Conservation (phyloP, 2,329 filamentous ascomycete species). For the Penicillium vulpinum region DNA sequence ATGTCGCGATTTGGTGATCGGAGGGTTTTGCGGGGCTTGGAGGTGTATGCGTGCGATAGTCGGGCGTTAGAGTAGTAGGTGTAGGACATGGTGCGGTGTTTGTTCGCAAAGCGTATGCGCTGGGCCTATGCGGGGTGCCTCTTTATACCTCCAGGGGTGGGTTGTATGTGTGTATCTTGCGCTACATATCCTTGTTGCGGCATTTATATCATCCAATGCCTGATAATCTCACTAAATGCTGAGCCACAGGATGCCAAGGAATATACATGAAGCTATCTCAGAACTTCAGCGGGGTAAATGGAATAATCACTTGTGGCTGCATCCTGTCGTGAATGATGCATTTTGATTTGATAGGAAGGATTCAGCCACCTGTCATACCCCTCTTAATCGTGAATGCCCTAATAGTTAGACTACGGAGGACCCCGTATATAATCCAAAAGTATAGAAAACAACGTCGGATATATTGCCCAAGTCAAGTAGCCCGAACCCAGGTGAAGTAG, state of each 20-base stretch:
- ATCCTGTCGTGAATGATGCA: background rate
- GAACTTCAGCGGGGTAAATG: background rate
- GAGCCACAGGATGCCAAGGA: constrained; percentile 9
- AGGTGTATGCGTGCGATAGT: constrained; percentile 13
- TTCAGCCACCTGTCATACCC: background rate
- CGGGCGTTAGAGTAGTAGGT: constrained; percentile 21
- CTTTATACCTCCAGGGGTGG: background rate
- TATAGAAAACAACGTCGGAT: background rate
- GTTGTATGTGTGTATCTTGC: background rate
- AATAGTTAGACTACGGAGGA: background rate
- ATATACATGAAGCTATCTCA: background rate
- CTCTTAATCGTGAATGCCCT: background rate
- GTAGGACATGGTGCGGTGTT: constrained; percentile 12
- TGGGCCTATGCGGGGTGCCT: background rate
- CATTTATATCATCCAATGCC: constrained; percentile 4
- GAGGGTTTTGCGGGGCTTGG: constrained; percentile 18
- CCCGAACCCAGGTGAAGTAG: background rate
- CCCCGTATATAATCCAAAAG: background rate
- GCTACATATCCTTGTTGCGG: constrained; percentile 1
- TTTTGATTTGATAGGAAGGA: background rate
- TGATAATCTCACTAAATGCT: constrained; percentile 1
- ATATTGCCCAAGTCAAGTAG: background rate
- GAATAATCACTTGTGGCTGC: background rate
- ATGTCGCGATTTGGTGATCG: constrained; percentile 21
- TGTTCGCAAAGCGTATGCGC: background rate